Evolutionary conservation across 2,329 filamentous ascomycete species (phyloP).

Genomic region (Macrophomina tecta): DNA sequence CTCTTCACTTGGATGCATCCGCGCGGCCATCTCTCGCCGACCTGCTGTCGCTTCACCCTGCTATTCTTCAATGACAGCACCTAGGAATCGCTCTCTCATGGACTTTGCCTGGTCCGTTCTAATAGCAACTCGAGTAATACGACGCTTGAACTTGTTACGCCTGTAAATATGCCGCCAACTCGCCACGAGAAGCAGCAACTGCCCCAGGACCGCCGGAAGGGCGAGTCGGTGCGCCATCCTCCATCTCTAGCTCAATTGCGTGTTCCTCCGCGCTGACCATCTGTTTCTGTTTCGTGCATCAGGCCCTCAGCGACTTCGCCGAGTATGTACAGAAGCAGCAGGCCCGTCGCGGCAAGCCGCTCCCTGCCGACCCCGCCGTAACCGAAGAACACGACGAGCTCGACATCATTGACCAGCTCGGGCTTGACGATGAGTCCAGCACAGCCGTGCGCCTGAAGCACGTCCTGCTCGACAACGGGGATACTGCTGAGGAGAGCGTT

Average conservation of each 20-base stretch:
- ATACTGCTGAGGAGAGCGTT: constrained; percentile 63
- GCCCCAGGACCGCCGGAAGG: constrained; percentile 82
- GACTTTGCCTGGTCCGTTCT: constrained; percentile 29
- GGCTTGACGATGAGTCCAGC: constrained; percentile 72
- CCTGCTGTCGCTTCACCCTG: neutral
- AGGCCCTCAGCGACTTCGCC: constrained; percentile 93
- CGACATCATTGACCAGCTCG: constrained; percentile 82
- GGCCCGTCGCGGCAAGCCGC: constrained; percentile 62
- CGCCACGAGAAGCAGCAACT: constrained; percentile 62
- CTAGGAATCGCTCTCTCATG: constrained; percentile 20
- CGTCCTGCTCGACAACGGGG: constrained; percentile 65
- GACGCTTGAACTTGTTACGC: constrained; percentile 5
- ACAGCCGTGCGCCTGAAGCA: constrained; percentile 72
- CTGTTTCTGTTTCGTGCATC: neutral
- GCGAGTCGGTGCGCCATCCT: constrained; percentile 72
- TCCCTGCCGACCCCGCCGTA: constrained; percentile 36
- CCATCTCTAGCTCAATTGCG: constrained; percentile 23
- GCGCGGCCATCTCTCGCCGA: constrained; percentile 9
- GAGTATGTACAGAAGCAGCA: constrained; percentile 98
- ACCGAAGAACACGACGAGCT: constrained; percentile 83
- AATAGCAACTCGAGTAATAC: constrained; percentile 27
- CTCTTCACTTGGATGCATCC: constrained; percentile 6
- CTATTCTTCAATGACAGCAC: constrained; percentile 26
- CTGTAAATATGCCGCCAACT: constrained; percentile 39
- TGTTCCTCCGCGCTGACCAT: neutral